Evolutionary conservation across 164 flowering plant genomes (phyloP).

Genomic region (Houttuynia cordata): DNA sequence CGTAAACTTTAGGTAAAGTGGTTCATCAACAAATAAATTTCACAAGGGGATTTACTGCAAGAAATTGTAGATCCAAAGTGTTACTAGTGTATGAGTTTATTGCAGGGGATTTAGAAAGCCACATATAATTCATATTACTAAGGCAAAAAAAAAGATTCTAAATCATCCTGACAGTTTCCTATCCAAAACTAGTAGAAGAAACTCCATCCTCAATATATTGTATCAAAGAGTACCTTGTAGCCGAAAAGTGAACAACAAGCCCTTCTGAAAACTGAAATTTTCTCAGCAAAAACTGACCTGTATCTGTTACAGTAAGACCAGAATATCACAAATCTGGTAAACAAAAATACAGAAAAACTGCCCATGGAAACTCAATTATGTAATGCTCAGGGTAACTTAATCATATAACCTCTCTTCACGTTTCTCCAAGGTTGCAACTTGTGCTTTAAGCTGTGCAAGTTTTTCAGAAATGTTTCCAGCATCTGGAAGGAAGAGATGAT

Average conservation of each 20-base stretch:
- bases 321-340: not conserved
- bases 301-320: constrained; percentile 44
- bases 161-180: no score
- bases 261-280: constrained; percentile 89
- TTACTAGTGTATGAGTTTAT: no score
- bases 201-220: not conserved
- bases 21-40: no score
- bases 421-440: constrained; percentile 89
- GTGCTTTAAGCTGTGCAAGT: constrained; percentile 71
- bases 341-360: not conserved
- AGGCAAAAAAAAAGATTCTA: no score
- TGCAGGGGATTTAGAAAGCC: no score
- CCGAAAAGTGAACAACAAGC: constrained; percentile 99
- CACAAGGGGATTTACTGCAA: no score
- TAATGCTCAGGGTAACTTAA: constrained; percentile 1
- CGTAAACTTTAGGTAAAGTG: no score
- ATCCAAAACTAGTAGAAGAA: not conserved
- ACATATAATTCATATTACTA: no score
- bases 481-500: constrained; percentile 29
- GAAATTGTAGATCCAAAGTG: no score
- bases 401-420: constrained; percentile 83
- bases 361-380: not conserved
- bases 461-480: constrained; percentile 66
- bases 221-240: constrained; percentile 55
- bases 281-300: constrained; percentile 93